phyloP scores from a whole-genome alignment of 2,329 filamentous ascomycete species.

The Monilinia aucupariae region DNA sequence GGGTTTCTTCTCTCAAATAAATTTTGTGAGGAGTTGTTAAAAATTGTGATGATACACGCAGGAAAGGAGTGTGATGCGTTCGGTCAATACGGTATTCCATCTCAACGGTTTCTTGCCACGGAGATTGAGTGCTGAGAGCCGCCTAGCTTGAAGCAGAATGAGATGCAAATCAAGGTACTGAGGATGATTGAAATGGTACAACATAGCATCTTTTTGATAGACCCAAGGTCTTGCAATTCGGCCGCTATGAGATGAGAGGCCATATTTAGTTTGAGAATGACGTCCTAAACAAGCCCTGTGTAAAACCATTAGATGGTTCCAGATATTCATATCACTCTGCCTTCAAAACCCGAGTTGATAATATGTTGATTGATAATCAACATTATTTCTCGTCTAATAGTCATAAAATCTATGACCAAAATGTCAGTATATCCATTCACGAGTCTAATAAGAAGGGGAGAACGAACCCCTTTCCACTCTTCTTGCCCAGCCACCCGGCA shows the following conservation, averaged over 20 bases:
- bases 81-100: background rate
- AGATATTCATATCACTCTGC: background rate
- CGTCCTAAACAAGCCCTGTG: background rate
- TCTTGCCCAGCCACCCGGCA: slow-evolving; percentile 96
- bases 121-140: background rate
- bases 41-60: background rate
- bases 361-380: background rate
- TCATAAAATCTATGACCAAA: slow-evolving; percentile 32
- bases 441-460: background rate
- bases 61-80: background rate
- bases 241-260: background rate
- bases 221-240: background rate
- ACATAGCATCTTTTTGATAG: background rate
- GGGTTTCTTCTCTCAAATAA: accelerated
- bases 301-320: background rate
- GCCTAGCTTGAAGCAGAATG: background rate
- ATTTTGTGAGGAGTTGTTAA: background rate
- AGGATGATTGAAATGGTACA: background rate
- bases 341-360: background rate
- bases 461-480: slow-evolving; percentile 73
- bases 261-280: background rate
- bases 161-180: background rate
- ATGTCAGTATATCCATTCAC: slow-evolving; percentile 20
- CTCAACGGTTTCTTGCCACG: background rate
- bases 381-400: slow-evolving; percentile 25